Conservation (phyloP, 1,284 basidiomycete genomes). For the Boletus smithii region DNA sequence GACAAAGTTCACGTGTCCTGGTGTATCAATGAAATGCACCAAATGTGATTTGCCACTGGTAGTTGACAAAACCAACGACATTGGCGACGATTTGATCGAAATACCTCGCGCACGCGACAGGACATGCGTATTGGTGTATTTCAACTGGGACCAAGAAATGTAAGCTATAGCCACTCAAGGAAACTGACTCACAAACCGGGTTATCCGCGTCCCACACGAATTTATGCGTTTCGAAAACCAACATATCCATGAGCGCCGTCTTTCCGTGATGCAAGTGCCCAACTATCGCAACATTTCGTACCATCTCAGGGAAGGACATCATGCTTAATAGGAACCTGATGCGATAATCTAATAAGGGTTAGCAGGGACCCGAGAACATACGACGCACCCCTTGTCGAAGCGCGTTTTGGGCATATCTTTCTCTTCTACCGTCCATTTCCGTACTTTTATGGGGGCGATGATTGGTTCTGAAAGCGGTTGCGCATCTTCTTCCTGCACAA, state of each 20-base stretch:
- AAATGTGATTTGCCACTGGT: conserved; percentile 92
- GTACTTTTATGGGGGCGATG: conserved; percentile 89
- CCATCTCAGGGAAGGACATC: conserved; percentile 91
- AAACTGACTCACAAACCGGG: conserved; percentile 52
- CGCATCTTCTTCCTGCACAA: conserved; percentile 98
- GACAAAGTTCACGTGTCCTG: conserved; percentile 96
- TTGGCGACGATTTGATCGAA: conserved; percentile 95
- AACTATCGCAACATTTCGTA: conserved; percentile 91
- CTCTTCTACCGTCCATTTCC: conserved; percentile 90
- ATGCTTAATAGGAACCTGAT: conserved; percentile 87
- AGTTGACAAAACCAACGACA: conserved; percentile 88
- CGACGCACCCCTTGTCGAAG: conserved; percentile 85
- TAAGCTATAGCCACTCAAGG: conserved; percentile 16
- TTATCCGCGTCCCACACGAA: conserved; percentile 89
- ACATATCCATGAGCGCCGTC: conserved; percentile 94
- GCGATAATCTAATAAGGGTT: conserved; percentile 14
- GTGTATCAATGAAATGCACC: conserved; percentile 94
- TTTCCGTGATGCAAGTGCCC: conserved; percentile 99
- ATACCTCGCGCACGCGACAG: conserved; percentile 87
- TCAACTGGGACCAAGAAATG: conserved; percentile 46
- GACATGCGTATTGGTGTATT: conserved; percentile 95
- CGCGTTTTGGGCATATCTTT: conserved; percentile 90
- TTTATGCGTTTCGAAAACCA: conserved; percentile 95
- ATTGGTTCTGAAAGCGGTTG: conserved; percentile 96
- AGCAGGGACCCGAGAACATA: background rate